Percentiles rank a stretch among this genome's conserved stretches.
phyloP scores from a whole-genome alignment of 2,329 filamentous ascomycete species.

The Dothiorella sarmentorum region DNA sequence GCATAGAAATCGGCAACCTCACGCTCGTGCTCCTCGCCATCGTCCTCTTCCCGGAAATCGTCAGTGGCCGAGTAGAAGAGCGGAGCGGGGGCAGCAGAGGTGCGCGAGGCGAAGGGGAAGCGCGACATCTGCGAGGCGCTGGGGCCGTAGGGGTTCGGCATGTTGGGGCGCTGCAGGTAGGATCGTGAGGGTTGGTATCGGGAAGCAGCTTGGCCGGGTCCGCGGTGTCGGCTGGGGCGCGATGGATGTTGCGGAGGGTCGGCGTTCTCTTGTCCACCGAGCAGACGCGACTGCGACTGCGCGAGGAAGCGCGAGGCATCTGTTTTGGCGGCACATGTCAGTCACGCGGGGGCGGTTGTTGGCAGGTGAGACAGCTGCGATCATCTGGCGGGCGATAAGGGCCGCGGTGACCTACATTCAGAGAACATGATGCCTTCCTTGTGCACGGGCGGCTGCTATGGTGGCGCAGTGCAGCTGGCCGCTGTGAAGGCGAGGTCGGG shows the following conservation, averaged over 20 bases:
- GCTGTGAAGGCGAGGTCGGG: not conserved
- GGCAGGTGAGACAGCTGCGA: slow-evolving; percentile 28
- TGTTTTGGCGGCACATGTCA: slow-evolving; percentile 43
- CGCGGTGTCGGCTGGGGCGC: slow-evolving; percentile 44
- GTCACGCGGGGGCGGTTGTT: slow-evolving; percentile 39
- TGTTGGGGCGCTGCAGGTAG: slow-evolving; percentile 47
- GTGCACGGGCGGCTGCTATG: slow-evolving; percentile 3
- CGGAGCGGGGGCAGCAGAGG: slow-evolving; percentile 74
- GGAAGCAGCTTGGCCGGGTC: slow-evolving; percentile 48
- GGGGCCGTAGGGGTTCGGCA: slow-evolving; percentile 75
- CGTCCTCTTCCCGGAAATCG: slow-evolving; percentile 88
- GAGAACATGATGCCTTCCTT: slow-evolving; percentile 66
- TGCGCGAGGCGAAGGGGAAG: slow-evolving; percentile 77
- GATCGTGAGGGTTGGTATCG: slow-evolving; percentile 49
- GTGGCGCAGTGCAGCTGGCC: slow-evolving; percentile 16
- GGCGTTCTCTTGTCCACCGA: slow-evolving; percentile 53
- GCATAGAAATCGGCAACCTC: slow-evolving; percentile 95
- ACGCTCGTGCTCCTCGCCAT: slow-evolving; percentile 83
- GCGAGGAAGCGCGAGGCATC: slow-evolving; percentile 96
- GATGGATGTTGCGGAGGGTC: slow-evolving; percentile 30
- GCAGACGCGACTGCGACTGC: slow-evolving; percentile 90
- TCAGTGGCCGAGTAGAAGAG: slow-evolving; percentile 92
- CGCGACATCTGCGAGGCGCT: slow-evolving; percentile 65
- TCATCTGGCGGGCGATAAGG: slow-evolving; percentile 30
- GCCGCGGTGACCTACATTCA: slow-evolving; percentile 66